A percentile compares a stretch with the other conserved stretches of the same genome.
Evolutionary conservation across 306 rosid species (phyloP).

Genomic region (Sicyos edulis): DNA sequence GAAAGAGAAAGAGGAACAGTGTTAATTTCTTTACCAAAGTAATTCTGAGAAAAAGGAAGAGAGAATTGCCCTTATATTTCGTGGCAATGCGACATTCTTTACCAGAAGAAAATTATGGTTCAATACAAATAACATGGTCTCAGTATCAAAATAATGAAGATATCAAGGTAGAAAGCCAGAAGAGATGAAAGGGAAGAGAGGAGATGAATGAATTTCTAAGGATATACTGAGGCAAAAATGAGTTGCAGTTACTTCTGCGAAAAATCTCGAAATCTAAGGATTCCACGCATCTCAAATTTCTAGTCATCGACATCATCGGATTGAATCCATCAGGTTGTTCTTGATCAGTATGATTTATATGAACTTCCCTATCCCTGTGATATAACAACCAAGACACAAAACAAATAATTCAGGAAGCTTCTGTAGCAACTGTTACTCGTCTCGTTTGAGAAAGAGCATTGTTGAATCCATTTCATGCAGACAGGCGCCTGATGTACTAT

Average conservation of each 20-base stretch:
- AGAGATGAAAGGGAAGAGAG: constrained; percentile 1
- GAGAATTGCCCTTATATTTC: constrained; percentile 17
- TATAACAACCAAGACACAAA: background rate
- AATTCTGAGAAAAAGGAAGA: background rate
- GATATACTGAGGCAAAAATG: constrained; percentile 19
- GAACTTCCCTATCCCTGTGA: constrained; percentile 18
- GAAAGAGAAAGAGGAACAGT: background rate
- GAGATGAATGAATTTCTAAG: constrained; percentile 12
- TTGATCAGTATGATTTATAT: constrained; percentile 10
- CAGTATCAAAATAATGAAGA: constrained; percentile 23
- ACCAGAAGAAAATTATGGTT: constrained; percentile 6
- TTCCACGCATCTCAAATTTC: constrained; percentile 16
- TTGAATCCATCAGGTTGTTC: constrained; percentile 19
- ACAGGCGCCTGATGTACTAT: too few relatives aligned
- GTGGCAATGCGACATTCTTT: constrained; percentile 21
- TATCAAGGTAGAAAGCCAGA: background rate
- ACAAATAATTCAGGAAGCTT: background rate
- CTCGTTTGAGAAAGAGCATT: background rate
- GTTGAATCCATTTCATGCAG: background rate
- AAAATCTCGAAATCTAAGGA: constrained; percentile 8
- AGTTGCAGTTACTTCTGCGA: constrained; percentile 20
- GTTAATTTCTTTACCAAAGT: too few relatives aligned
- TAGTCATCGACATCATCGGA: constrained; percentile 12
- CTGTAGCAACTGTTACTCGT: background rate
- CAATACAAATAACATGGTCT: constrained; percentile 15